Conservation (phyloP, 179 eudicot species). For the Beta corolliflora region DNA sequence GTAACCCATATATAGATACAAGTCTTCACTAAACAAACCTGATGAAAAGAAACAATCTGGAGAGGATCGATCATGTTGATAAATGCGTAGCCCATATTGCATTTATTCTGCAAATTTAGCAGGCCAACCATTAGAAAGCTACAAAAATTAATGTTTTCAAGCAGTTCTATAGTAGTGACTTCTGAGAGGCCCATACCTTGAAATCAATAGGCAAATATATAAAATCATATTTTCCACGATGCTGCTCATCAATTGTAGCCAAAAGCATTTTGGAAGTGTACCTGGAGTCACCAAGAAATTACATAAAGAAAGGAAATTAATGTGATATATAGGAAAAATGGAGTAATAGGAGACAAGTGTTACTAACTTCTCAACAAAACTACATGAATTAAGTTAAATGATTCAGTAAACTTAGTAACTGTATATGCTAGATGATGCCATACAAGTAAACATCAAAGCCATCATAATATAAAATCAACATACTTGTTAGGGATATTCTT, state of each 20-base stretch:
- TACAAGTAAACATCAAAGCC: background rate
- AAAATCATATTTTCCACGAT: constrained; percentile 69
- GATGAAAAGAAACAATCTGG: constrained; percentile 54
- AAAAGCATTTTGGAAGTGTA: constrained; percentile 77
- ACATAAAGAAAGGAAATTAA: background rate
- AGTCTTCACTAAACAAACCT: constrained; percentile 44
- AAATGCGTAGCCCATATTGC: constrained; percentile 83
- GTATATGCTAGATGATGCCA: constrained; percentile 2
- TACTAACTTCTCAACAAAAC: background rate
- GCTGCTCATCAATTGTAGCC: constrained; percentile 66
- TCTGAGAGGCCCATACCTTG: constrained; percentile 40
- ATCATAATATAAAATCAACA: constrained; percentile 20
- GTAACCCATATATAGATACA: background rate
- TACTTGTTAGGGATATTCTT: constrained; percentile 87
- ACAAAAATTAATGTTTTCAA: background rate
- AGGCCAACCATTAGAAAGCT: background rate
- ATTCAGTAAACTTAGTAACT: background rate
- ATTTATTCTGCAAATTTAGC: constrained; percentile 59
- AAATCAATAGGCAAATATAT: constrained; percentile 75
- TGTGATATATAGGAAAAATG: background rate
- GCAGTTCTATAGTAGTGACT: background rate
- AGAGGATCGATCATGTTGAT: constrained; percentile 73
- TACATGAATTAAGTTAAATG: background rate
- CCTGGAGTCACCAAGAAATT: constrained; percentile 33
- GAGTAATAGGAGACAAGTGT: too few species aligned